Percentiles rank a stretch among this genome's conserved stretches.
These are phyloP conservation scores for Scheffersomyces quercinus DNA, from an alignment of 1,139 yeast genomes.

Conservation along the genomic window DNA sequence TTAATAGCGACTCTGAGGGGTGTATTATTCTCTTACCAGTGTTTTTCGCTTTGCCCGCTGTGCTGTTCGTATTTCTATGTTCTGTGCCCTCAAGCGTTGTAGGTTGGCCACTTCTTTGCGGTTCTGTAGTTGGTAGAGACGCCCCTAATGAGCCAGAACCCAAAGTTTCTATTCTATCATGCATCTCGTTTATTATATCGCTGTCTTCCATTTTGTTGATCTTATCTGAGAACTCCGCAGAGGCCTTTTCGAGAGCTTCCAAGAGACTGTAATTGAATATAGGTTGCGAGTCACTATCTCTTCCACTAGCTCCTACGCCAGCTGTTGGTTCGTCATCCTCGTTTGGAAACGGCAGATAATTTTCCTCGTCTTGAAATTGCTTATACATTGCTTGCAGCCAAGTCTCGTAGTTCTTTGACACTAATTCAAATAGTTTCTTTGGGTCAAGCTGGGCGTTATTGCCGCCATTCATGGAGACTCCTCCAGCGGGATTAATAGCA, in stretches of 20 bases:
- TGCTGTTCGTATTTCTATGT: not conserved
- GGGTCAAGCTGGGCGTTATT: slow-evolving; percentile 17
- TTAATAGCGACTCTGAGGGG: slow-evolving; percentile 19
- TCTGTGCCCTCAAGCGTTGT: not conserved
- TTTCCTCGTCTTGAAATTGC: slow-evolving; percentile 24
- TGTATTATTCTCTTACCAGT: not conserved
- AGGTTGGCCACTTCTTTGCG: slow-evolving; percentile 3
- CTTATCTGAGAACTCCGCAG: slow-evolving; percentile 17
- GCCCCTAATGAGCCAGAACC: no score
- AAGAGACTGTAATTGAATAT: slow-evolving; percentile 32
- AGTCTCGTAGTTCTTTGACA: slow-evolving; percentile 38
- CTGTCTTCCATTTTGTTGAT: slow-evolving; percentile 12
- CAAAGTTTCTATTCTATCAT: slow-evolving; percentile 1
- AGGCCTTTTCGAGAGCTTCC: slow-evolving; percentile 33
- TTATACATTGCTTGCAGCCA: slow-evolving; percentile 39
- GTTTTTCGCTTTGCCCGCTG: not conserved
- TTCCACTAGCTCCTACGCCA: slow-evolving; percentile 4
- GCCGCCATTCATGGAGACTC: no score
- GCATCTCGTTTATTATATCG: slow-evolving; percentile 6
- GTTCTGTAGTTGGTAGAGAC: no score
- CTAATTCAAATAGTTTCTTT: slow-evolving; percentile 33
- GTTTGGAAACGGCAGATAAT: slow-evolving; percentile 34
- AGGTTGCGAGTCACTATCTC: slow-evolving; percentile 15
- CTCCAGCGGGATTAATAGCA: no score
- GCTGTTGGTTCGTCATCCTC: slow-evolving; percentile 14